These are phyloP conservation scores for Boletus fagicola DNA, from an alignment of 768 basidiomycete species.

Conservation along the genomic window DNA sequence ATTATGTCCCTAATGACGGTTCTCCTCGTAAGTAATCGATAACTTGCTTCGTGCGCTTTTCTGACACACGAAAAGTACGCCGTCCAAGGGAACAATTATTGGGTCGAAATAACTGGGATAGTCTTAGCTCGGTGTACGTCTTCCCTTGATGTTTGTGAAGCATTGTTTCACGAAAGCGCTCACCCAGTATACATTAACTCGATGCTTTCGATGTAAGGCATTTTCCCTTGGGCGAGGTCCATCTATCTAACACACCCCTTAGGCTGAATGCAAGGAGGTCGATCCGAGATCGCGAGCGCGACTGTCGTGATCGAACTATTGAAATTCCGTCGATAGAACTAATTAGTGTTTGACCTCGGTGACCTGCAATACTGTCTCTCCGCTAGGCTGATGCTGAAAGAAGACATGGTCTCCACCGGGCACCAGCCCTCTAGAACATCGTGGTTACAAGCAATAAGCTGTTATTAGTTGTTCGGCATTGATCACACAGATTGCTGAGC, in stretches of 20 bases:
- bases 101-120: neutral
- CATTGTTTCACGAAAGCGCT: neutral
- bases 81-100: slow-evolving; percentile 1
- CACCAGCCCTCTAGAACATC: neutral
- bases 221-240: neutral
- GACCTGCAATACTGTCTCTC: neutral
- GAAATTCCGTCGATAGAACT: slow-evolving; percentile 5
- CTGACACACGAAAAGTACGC: neutral
- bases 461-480: neutral
- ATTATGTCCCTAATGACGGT: slow-evolving; percentile 2
- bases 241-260: neutral
- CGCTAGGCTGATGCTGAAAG: too few relatives aligned
- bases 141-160: neutral
- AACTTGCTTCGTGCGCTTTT: neutral
- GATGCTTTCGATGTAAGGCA: slow-evolving; percentile 6
- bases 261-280: slow-evolving; percentile 15
- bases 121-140: slow-evolving; percentile 4
- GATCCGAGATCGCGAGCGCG: slow-evolving; percentile 12
- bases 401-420: neutral
- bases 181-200: slow-evolving; percentile 8
- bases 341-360: neutral
- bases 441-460: neutral
- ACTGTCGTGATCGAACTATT: slow-evolving; percentile 4
- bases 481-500: neutral
- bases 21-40: neutral